Evolutionary conservation across 345 rosid species (phyloP).

Genomic region (Durio zibethinus): DNA sequence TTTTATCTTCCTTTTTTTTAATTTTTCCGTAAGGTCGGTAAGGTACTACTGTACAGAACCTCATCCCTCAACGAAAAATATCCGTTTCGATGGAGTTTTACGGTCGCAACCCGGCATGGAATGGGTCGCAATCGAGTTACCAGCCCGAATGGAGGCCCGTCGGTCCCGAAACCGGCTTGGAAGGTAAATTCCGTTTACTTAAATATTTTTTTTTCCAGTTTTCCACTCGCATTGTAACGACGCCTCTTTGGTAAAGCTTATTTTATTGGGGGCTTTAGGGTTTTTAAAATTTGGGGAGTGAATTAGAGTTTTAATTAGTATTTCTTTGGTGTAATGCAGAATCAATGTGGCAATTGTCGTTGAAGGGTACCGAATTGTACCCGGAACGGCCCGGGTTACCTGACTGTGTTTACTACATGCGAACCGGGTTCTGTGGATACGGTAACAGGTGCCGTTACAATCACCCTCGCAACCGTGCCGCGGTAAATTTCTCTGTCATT

Average conservation of each 20-base stretch:
- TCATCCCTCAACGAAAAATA: slow-evolving; percentile 5
- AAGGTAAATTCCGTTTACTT: slow-evolving; percentile 45
- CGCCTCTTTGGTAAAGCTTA: slow-evolving; percentile 19
- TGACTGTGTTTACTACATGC: slow-evolving; percentile 90
- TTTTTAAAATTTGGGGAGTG: slow-evolving; percentile 24
- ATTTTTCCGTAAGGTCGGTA: slow-evolving; percentile 21
- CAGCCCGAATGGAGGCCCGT: slow-evolving; percentile 54
- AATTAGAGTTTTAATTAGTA: slow-evolving; percentile 30
- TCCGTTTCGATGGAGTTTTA: slow-evolving; percentile 60
- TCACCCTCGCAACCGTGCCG: slow-evolving; percentile 87
- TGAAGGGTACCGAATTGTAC: slow-evolving; percentile 51
- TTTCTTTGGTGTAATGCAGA: slow-evolving; percentile 42
- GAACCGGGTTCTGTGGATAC: slow-evolving; percentile 84
- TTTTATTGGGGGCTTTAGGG: slow-evolving; percentile 26
- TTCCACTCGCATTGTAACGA: neutral
- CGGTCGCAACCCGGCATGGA: slow-evolving; percentile 50
- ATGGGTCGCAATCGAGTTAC: slow-evolving; percentile 58
- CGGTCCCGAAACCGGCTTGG: slow-evolving; percentile 55
- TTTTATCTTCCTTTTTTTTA: neutral
- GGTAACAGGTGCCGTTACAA: slow-evolving; percentile 87
- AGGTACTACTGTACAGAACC: slow-evolving; percentile 43
- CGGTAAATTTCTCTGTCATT: slow-evolving; percentile 42
- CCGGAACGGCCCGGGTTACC: slow-evolving; percentile 83
- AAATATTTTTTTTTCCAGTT: slow-evolving; percentile 10
- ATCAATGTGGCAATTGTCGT: slow-evolving; percentile 69